Percentiles rank a stretch among this genome's conserved stretches.
These are phyloP conservation scores for Aureobasidium namibiae DNA, from an alignment of 2,329 filamentous ascomycete species.

Conservation along the genomic window DNA sequence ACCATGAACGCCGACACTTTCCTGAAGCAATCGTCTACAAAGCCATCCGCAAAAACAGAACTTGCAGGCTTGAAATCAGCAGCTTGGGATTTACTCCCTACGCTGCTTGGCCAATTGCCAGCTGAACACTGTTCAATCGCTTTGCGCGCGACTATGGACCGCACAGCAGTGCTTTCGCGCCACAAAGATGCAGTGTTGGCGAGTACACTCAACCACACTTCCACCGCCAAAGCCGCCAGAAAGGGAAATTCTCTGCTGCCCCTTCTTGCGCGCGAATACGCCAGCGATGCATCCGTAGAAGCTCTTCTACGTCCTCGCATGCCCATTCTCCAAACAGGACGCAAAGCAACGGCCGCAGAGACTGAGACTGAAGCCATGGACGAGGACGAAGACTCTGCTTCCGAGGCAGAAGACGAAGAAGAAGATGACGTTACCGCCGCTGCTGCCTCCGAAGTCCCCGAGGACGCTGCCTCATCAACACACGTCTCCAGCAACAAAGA, in stretches of 20 bases:
- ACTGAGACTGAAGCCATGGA: constrained; percentile 17
- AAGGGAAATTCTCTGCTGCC: constrained; percentile 66
- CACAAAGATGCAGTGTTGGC: constrained; percentile 68
- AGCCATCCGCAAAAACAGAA: constrained; percentile 18
- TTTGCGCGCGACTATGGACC: constrained; percentile 67
- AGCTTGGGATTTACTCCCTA: constrained; percentile 54
- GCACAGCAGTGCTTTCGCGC: constrained; percentile 64
- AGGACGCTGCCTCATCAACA: background rate
- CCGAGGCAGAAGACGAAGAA: background rate
- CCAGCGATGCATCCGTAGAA: constrained; percentile 59
- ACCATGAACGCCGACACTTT: constrained; percentile 66
- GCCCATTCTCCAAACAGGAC: constrained; percentile 31
- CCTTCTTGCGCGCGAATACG: constrained; percentile 61
- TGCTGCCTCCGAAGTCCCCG: background rate
- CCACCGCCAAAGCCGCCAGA: constrained; percentile 42
- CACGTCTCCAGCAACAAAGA: background rate
- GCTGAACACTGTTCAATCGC: constrained; percentile 61
- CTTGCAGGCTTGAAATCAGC: constrained; percentile 45
- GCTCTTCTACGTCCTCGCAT: constrained; percentile 51
- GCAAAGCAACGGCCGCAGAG: constrained; percentile 14
- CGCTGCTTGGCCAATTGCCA: constrained; percentile 54
- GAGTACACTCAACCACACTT: constrained; percentile 71
- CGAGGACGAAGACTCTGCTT: background rate
- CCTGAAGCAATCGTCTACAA: constrained; percentile 34
- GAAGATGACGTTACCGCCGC: background rate